Evolutionary conservation across 495 filamentous ascomycete genomes (phyloP), one percentile per base, ranked within the genome.

Genomic region (Annulohypoxylon moriforme): DNA sequence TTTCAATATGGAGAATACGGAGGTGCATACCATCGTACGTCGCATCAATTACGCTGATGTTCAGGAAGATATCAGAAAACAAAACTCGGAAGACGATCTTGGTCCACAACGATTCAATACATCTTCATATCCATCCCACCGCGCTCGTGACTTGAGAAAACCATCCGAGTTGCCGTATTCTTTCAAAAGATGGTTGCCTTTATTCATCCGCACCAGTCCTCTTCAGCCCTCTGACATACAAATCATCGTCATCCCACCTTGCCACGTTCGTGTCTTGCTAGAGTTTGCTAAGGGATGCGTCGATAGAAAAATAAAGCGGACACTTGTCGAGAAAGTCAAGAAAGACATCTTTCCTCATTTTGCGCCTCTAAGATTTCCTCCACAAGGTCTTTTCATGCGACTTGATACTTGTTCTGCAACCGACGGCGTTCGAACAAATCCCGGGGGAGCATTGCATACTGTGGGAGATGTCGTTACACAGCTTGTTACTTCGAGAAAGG

Each of bases 361-460:
- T 46, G 10, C 13, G 3, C 24, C 20, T 4, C 27, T 77, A 9
- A 22, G 50, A 14, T 77, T 79, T 46, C 74, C 76, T 13, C 59
- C 60, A 0, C 24, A 67, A 18, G 78, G 74, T 10, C 72, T 76
- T 10, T 81, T 80, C 31, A 68, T 76, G 49, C 63, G 78, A n/a
- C 67, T 81, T 9, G 73, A 69, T 3, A 69, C 73, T n/a, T 82
- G 74, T 40, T 79, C 79, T 7, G 40, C 76, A 6, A 79, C 78
- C 57, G 80, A 81, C 24, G 77, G n/a, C 5, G 50, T 11, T 33
- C 25, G 7, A 16, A 33, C 66, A 46, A 60, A 53, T 9, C 57
- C 66, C 1, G 77, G 76, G 20, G 42, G 67, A 7, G 36, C 75
- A 16, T 13, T 80, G 11, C 53, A 56, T 29, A 67, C 62, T 1